Evolutionary conservation across 2,329 filamentous ascomycete genomes (phyloP), one percentile per base, ranked within the genome.

Genomic region (Camptophora hylomeconis): DNA sequence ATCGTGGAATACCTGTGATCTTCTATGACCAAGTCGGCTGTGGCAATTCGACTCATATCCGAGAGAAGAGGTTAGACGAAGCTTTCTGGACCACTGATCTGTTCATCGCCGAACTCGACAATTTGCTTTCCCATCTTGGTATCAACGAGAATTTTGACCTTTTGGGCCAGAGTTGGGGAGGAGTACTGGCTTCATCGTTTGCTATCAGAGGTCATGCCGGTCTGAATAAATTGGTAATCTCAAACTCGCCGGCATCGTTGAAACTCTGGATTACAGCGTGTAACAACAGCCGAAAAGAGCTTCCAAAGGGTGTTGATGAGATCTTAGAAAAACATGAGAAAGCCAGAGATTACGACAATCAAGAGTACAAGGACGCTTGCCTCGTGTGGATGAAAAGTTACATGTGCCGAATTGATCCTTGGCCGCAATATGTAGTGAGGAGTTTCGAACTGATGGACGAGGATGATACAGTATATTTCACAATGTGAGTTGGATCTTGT

Each of bases 1-100:
- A 52, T 11, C 50, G 53, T 38, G 42, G 44, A 16, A 53, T 57
- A 5, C 60, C 66, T 0, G 47, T 69, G 2, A 45, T 70, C 16
- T 57, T 68, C 42, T 70, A 70, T 44, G 65, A 71, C 39, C 65
- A 70, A 35, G 51, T 69, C 28, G 65, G 66, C 13, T 60, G 57
- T 36, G 66, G 63, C 6, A 42, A 43, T 9, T 65, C 57, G 3
- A 69, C 65, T 0, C 63, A 60, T 30, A 50, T 69, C 7, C 55
- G 42, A 0, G 56, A 64, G 17, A 62, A 59, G 31, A 45, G 45
- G 7, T 56, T 58, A 7, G 57, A 66, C 26, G 48, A 50, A 2
- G 32, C 33, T 0, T 69, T 70, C 48, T 70, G 64, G 63, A 54
- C 50, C 0, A 38, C 54, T 0, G 47, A 58, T 2, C 49, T 70